These are phyloP conservation scores for Aureococcus anophagefferens DNA, from an alignment of 108 stramenopile genomes.

Conservation along the genomic window DNA sequence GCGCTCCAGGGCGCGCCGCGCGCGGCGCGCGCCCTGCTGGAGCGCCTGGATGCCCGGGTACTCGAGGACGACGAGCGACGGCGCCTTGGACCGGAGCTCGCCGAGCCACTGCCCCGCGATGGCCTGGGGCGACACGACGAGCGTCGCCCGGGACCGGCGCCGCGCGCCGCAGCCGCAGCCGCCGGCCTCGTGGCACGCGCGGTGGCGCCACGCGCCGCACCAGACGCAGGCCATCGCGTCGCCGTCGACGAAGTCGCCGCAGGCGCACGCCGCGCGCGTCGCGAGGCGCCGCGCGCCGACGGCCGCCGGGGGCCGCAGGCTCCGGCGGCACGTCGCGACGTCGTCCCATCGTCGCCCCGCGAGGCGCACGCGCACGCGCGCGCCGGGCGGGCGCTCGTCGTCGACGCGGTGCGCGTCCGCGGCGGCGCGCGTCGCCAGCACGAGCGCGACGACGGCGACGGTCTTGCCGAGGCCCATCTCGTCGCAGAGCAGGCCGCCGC, in stretches of 20 bases:
- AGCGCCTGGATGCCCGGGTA: neutral
- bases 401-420: too few relatives aligned
- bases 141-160: neutral
- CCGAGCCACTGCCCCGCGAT: neutral
- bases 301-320: too few relatives aligned
- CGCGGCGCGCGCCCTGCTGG: neutral
- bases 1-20: neutral
- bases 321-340: too few relatives aligned
- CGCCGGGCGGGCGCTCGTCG: too few relatives aligned
- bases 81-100: neutral
- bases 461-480: conserved; percentile 42
- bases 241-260: too few relatives aligned
- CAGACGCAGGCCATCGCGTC: neutral
- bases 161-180: neutral
- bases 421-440: neutral
- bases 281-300: too few relatives aligned
- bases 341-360: too few relatives aligned
- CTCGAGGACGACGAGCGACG: neutral
- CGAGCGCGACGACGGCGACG: conserved; percentile 18
- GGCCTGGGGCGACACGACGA: neutral
- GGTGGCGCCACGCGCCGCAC: neutral
- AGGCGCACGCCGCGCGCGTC: too few relatives aligned
- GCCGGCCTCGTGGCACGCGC: neutral
- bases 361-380: too few relatives aligned
- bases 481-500: conserved; percentile 24